These are phyloP conservation scores for Podila epicladia DNA, from an alignment of 192 early-diverging fungal species.

Conservation along the genomic window DNA sequence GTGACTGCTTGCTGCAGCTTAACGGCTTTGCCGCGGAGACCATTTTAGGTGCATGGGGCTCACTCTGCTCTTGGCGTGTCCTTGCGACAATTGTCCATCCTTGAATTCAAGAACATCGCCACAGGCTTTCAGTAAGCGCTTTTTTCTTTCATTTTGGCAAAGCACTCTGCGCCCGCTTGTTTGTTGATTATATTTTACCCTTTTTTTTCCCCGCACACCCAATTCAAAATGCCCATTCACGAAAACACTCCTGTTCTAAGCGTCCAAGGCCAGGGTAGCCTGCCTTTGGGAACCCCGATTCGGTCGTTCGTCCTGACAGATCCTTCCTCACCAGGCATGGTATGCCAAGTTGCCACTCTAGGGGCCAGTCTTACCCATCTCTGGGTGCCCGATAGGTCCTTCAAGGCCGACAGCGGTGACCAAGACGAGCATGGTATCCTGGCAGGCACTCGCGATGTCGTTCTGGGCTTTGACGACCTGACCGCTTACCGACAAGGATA, in stretches of 20 bases:
- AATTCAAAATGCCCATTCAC: conserved; percentile 11
- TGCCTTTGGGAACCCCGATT: conserved; percentile 23
- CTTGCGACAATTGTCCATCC: no score
- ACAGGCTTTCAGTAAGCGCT: no score
- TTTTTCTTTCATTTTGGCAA: no score
- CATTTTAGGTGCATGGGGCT: no score
- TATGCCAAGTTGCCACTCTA: conserved; percentile 63
- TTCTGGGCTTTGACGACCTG: conserved; percentile 77
- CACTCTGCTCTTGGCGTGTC: no score
- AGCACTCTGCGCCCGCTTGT: no score
- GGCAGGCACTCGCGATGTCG: conserved; percentile 63
- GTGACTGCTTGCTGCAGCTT: no score
- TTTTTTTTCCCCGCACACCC: not conserved
- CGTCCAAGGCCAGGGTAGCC: conserved; percentile 31
- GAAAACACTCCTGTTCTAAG: conserved; percentile 23
- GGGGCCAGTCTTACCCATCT: conserved; percentile 79
- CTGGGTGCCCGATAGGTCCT: conserved; percentile 61
- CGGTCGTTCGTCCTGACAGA: conserved; percentile 42
- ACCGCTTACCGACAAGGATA: conserved; percentile 54
- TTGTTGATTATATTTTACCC: not conserved
- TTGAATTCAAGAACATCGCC: no score
- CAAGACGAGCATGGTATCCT: conserved; percentile 21
- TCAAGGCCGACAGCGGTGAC: not conserved
- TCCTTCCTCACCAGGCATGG: conserved; percentile 34
- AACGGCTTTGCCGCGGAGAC: no score